These are phyloP conservation scores for Curvularia eragrostidis DNA, from an alignment of 2,329 filamentous ascomycete genomes.

Conservation along the genomic window DNA sequence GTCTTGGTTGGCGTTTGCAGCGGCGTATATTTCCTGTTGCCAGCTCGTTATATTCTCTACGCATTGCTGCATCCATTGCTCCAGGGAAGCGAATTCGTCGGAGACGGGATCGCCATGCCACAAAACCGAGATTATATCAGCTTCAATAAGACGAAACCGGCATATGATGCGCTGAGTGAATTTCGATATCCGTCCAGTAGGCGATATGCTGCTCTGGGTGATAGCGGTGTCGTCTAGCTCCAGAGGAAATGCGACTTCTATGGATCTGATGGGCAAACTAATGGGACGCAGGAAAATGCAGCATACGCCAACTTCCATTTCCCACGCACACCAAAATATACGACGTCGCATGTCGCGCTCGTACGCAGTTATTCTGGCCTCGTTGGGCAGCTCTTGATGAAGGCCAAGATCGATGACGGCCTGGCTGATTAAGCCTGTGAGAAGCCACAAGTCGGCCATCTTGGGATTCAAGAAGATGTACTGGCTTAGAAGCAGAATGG, in stretches of 20 bases:
- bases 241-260: conserved; percentile 42
- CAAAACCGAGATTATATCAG: conserved; percentile 42
- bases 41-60: conserved; percentile 39
- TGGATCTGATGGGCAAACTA: conserved; percentile 39
- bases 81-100: conserved; percentile 30
- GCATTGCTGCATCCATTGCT: conserved; percentile 41
- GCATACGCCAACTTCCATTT: conserved; percentile 49
- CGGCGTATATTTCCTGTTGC: conserved; percentile 39
- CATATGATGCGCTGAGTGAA: conserved; percentile 47
- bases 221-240: conserved; percentile 47
- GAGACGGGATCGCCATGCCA: conserved; percentile 44
- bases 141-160: conserved; percentile 45
- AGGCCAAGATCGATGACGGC: conserved; percentile 47
- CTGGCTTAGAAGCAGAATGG: conserved; percentile 45
- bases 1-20: conserved; percentile 40
- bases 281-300: conserved; percentile 43
- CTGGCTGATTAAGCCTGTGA: conserved; percentile 48
- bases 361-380: conserved; percentile 34
- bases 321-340: conserved; percentile 49
- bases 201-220: conserved; percentile 36
- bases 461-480: conserved; percentile 48
- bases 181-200: conserved; percentile 41
- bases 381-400: conserved; percentile 46
- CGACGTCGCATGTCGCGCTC: conserved; percentile 49
- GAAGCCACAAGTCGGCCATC: conserved; percentile 48